A percentile compares a stretch with the other conserved stretches of the same genome.
Conservation (phyloP, 1,284 basidiomycete species). For the Moesziomyces sp. region DNA sequence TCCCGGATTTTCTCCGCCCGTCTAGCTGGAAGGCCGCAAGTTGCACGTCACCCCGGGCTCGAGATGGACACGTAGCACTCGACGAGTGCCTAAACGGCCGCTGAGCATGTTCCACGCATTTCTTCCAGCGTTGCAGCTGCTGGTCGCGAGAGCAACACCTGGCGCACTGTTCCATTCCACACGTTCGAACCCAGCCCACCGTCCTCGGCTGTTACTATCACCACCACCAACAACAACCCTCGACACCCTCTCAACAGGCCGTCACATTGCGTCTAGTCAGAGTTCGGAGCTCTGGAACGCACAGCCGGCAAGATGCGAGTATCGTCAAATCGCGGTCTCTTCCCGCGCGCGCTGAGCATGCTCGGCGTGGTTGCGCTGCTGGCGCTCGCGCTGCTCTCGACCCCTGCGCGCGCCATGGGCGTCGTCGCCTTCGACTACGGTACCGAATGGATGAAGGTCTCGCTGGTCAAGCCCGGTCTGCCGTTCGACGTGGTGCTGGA, state of each 20-base stretch:
- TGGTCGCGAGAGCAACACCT: constrained; percentile 14
- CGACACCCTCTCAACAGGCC: too few relatives aligned
- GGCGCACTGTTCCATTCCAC: constrained; percentile 1
- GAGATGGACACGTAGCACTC: constrained; percentile 33
- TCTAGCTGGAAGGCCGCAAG: too few relatives aligned
- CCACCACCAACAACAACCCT: neutral
- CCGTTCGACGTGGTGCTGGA: constrained; percentile 97
- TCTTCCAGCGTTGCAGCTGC: constrained; percentile 20
- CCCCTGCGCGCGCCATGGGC: constrained; percentile 51
- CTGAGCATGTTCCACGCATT: constrained; percentile 14
- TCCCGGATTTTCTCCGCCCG: too few relatives aligned
- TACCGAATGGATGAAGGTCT: constrained; percentile 76
- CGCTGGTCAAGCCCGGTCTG: constrained; percentile 92
- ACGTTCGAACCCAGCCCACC: too few relatives aligned
- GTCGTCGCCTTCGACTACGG: constrained; percentile 67
- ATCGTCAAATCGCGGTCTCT: constrained; percentile 10
- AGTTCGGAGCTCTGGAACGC: neutral
- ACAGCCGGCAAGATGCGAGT: constrained; percentile 19
- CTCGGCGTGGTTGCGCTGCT: constrained; percentile 25
- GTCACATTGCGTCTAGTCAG: too few relatives aligned
- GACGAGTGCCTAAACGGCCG: neutral
- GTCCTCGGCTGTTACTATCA: neutral
- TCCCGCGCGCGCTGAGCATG: constrained; percentile 22
- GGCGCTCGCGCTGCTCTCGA: constrained; percentile 24
- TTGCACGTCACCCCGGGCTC: constrained; percentile 18